These are phyloP conservation scores for Aegilops sharonensis DNA, from an alignment of 176 grass and related monocot genomes.

Conservation along the genomic window DNA sequence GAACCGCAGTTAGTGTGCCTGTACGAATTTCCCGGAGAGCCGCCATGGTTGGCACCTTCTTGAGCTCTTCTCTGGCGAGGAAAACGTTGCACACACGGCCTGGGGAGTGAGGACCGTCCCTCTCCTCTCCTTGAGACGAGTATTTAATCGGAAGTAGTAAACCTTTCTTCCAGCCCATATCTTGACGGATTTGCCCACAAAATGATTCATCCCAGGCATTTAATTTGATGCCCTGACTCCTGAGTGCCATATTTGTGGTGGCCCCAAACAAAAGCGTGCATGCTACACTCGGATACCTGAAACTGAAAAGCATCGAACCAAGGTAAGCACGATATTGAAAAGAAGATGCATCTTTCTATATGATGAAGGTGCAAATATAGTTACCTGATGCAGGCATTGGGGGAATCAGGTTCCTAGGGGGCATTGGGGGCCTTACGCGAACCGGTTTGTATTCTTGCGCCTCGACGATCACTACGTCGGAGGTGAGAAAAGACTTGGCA, in stretches of 20 bases:
- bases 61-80: conserved; percentile 19
- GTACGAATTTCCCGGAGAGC: conserved; percentile 20
- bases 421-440: conserved; percentile 53
- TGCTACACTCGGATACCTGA: conserved; percentile 59
- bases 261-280: not conserved
- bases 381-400: conserved; percentile 55
- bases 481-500: conserved; percentile 84
- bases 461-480: conserved; percentile 84
- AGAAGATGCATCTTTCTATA: not conserved
- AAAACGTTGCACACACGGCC: conserved; percentile 15
- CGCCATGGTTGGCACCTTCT: conserved; percentile 10
- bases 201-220: not conserved
- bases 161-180: not conserved
- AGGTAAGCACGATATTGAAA: not conserved
- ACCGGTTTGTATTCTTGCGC: conserved; percentile 55
- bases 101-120: conserved; percentile 16
- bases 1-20: conserved; percentile 28
- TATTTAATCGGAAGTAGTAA: not conserved
- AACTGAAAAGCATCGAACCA: conserved; percentile 35
- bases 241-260: not conserved
- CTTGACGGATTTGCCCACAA: not conserved
- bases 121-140: conserved; percentile 31
- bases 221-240: not conserved
- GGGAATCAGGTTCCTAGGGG: conserved; percentile 53
- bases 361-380: not conserved